phyloP scores from a whole-genome alignment of 176 grass and related monocot species.

The Oryza nivara region DNA sequence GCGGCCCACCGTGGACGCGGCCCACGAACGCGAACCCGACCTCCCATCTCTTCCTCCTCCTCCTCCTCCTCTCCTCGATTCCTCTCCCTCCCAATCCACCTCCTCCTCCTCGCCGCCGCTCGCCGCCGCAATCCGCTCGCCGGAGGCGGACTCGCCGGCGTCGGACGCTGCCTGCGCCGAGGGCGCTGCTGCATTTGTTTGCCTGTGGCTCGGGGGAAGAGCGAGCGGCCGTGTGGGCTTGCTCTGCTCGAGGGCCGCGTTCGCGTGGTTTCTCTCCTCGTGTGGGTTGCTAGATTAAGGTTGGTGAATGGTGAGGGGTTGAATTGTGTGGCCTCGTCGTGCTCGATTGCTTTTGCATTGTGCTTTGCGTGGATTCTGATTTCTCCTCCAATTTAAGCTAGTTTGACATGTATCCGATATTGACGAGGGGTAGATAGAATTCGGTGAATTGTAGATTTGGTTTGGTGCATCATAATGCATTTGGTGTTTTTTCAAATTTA shows the following conservation, averaged over 20 bases:
- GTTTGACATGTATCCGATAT: not conserved
- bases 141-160: not conserved
- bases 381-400: not conserved
- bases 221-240: not conserved
- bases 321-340: not conserved
- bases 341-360: not conserved
- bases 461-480: not conserved
- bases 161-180: not conserved
- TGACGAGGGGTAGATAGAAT: not conserved
- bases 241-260: not conserved
- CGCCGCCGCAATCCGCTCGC: not conserved
- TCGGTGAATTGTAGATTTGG: not conserved
- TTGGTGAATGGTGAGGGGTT: not conserved
- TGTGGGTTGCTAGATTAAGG: not conserved
- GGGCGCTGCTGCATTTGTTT: too few species aligned
- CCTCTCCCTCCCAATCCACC: constrained; percentile 14
- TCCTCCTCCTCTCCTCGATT: constrained; percentile 35
- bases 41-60: constrained; percentile 37
- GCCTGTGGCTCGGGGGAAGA: too few species aligned
- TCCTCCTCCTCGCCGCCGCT: not conserved
- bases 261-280: not conserved
- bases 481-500: not conserved
- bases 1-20: constrained; percentile 24
- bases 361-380: not conserved
- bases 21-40: not conserved